These are phyloP conservation scores for Pseudogymnoascus sp. DNA, from an alignment of 2,329 filamentous ascomycete species.

Conservation along the genomic window DNA sequence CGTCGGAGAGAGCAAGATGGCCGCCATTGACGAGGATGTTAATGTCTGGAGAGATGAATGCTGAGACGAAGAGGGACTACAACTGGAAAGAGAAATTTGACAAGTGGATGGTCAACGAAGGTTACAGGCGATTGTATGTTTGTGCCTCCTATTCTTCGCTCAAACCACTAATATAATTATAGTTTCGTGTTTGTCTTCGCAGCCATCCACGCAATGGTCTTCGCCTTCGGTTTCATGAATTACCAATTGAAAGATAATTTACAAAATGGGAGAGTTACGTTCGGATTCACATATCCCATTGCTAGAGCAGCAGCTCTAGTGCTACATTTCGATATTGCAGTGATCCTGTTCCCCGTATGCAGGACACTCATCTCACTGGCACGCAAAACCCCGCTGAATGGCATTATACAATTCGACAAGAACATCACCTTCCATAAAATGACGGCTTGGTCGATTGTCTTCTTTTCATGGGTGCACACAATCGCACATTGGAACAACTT, in stretches of 20 bases:
- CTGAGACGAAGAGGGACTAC: conserved; percentile 61
- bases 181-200: conserved; percentile 74
- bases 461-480: conserved; percentile 81
- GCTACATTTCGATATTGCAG: conserved; percentile 72
- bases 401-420: conserved; percentile 82
- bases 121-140: conserved; percentile 69
- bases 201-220: conserved; percentile 66
- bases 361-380: conserved; percentile 75
- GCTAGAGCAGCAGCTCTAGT: conserved; percentile 68
- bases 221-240: conserved; percentile 72
- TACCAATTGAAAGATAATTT: conserved; percentile 73
- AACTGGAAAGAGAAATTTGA: conserved; percentile 66
- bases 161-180: conserved; percentile 22
- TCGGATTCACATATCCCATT: conserved; percentile 70
- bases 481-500: conserved; percentile 86
- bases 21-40: conserved; percentile 76
- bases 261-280: conserved; percentile 55
- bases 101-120: conserved; percentile 85
- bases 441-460: conserved; percentile 80
- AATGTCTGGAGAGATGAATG: conserved; percentile 73
- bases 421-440: conserved; percentile 84
- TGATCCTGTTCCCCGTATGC: conserved; percentile 76
- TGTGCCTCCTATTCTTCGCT: background rate
- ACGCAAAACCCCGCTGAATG: conserved; percentile 73
- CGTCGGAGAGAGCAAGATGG: conserved; percentile 69